Base-by-base conservation (phyloP, 495 filamentous ascomycete species). In the Penicillium cosmopolitanum region DNA sequence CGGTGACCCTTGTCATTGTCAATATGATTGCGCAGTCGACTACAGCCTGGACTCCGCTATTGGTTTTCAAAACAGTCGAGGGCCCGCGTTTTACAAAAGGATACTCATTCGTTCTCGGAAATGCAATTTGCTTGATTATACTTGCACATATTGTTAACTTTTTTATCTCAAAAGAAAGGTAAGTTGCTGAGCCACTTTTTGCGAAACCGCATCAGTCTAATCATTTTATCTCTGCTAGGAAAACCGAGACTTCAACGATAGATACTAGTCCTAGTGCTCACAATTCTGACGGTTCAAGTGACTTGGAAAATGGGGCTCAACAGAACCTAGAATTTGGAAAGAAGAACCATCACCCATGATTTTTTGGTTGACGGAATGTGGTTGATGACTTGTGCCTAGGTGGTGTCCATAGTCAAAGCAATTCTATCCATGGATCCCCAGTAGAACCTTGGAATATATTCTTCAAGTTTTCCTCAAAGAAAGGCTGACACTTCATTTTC, bases 11-110 rank as follows among this genome's bases (percentile, higher is more conserved):
- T 21, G 74, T 79, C 13, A 66, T 75, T 21, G 79, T 84, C 69
- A 87, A 84, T 58, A 76, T 76, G 3, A 59, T 81, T 55, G 76
- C 77, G 8, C 83, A 85, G 66, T 80, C 80, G 2, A 76, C 81
- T 3, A 73, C 70, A 3, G 67, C 63, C 8, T 75, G 73, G 73
- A 72, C 69, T 8, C 73, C 68, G 16, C 60, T 75, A 31, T 38
- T 75, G 11, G 77, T 76, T 6, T 77, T 76, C 21, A 78, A 75
- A 61, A 74, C 80, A 6, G 67, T 83, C 16, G 75, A 77, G 31
- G 80, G 72, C 13, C 79, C 80, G 19, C 62, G 75, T 11, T 83
- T 79, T 62, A 73, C 65, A 25, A 81, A 82, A 60, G 80, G 80
- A 0, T 80, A 78, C 59, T 69, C 78, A 3, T 83, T 81, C 61